phyloP scores from a whole-genome alignment of 192 early-diverging fungal species.

The Coemansia sp. region DNA sequence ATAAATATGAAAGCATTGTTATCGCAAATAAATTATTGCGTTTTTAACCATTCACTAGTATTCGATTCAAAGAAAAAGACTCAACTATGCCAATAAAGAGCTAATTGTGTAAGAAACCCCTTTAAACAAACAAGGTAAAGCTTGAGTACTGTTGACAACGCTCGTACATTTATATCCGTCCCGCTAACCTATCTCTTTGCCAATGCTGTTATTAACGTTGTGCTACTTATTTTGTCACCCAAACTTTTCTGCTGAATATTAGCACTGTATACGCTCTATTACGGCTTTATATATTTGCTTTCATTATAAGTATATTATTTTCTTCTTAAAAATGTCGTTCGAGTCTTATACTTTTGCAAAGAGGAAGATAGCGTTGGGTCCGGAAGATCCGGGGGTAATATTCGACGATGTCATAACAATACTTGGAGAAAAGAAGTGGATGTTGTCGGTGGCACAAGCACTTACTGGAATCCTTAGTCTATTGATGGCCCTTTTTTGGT shows the following conservation, averaged over 20 bases:
- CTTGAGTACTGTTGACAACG: background rate
- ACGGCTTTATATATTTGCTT: no score
- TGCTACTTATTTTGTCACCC: no score
- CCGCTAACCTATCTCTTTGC: no score
- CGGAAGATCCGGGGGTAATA: constrained; percentile 4
- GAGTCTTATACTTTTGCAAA: background rate
- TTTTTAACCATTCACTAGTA: background rate
- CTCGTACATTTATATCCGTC: background rate
- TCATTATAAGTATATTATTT: no score
- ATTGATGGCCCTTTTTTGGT: constrained; percentile 20
- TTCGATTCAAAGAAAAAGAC: background rate
- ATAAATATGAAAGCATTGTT: background rate
- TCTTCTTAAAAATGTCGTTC: background rate
- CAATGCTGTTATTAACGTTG: background rate
- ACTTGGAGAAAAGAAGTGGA: background rate
- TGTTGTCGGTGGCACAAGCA: background rate
- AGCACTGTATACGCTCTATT: background rate
- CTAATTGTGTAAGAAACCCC: background rate
- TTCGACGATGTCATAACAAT: background rate
- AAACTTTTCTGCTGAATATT: no score
- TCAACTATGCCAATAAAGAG: background rate
- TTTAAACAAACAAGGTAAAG: background rate
- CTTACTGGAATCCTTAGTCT: constrained; percentile 11
- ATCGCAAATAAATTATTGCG: background rate
- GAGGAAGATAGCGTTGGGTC: constrained; percentile 5